Base-by-base conservation (phyloP, 129 eudicot genomes). In the Flaveria ramosissima region DNA sequence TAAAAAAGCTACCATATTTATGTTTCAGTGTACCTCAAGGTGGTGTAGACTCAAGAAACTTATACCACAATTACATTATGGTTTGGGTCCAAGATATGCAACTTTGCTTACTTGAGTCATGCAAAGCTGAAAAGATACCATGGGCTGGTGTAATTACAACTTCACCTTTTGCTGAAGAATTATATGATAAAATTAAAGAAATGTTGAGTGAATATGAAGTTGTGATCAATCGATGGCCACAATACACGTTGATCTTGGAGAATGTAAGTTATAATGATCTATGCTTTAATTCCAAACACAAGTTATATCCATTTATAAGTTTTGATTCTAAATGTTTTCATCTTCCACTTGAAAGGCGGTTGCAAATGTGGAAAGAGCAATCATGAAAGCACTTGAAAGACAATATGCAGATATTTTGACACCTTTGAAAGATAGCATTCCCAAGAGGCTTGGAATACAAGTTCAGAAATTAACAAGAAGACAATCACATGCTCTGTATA, bases 61-160 rank as follows among this genome's bases (percentile, higher is more conserved):
- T 93, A 79, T 93, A 73, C 82, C 89, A 93, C 42, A 78, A 83
- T 75, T 93, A 90, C 74, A 88, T 93, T 65, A 90, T 88, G 95
- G 91, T 90, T 30, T 93, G 98, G 98, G 85, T 93, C 61, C 88
- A 93, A 79, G 98, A 93, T 74, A 85, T 93, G 91, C 94, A 93
- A 74, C 84, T 93, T 72, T 83, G 70, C 66, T 76, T 93, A 66
- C 97, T 93, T 72, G 96, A 93, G 14, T 82, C 86, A 51, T 90
- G 98, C 85, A 93, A 88, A 82, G 92, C 92, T 10, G 98, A 93
- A 88, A 93, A 93, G 88, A 92, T 87, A 32, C 89, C 94, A 6
- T 90, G 96, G 98, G 86, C 86, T 43, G 98, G 98, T 26, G 93
- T 90, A 15, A 64, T 81, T 45, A 86, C 98, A 52, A 89, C 96